Evolutionary conservation across 2,329 filamentous ascomycete species (phyloP).

Genomic region (Sphaerulina vaccinii): DNA sequence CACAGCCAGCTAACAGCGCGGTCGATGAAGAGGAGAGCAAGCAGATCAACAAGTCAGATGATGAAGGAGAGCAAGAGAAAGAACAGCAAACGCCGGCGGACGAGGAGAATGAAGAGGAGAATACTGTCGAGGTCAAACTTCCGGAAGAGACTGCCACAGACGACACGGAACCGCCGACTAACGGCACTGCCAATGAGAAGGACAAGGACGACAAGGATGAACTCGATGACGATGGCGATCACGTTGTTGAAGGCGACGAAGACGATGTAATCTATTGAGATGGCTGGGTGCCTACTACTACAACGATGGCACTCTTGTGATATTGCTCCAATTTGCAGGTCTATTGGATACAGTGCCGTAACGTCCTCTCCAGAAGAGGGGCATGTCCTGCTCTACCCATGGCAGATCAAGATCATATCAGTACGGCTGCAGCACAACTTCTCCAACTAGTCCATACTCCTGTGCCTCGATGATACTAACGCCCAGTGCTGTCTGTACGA

Average conservation of each 20-base stretch:
- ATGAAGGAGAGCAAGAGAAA: too few species aligned
- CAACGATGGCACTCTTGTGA: background rate
- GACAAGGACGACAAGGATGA: slow-evolving; percentile 51
- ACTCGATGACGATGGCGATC: slow-evolving; percentile 62
- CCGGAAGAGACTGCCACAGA: slow-evolving; percentile 21
- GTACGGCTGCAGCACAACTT: slow-evolving; percentile 1
- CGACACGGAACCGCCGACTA: slow-evolving; percentile 5
- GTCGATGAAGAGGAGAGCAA: too few species aligned
- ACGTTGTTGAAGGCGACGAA: slow-evolving; percentile 80
- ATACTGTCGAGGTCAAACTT: background rate
- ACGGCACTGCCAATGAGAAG: slow-evolving; percentile 24
- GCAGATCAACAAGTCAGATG: too few species aligned
- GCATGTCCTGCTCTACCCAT: too few species aligned
- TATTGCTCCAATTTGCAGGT: background rate
- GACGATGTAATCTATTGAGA: slow-evolving; percentile 85
- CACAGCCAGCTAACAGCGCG: too few species aligned
- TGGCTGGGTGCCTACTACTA: background rate
- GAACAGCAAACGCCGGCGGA: background rate
- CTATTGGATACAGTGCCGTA: background rate
- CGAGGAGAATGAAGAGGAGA: too few species aligned
- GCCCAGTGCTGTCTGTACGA: background rate
- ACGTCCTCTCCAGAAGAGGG: too few species aligned
- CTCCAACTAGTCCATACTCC: slow-evolving; percentile 11
- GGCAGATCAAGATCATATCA: too few species aligned
- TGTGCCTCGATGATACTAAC: background rate